A percentile compares a stretch with the other conserved stretches of the same genome.
These are phyloP conservation scores for Echites panduratus DNA, from an alignment of 257 asterid genomes.

Conservation along the genomic window DNA sequence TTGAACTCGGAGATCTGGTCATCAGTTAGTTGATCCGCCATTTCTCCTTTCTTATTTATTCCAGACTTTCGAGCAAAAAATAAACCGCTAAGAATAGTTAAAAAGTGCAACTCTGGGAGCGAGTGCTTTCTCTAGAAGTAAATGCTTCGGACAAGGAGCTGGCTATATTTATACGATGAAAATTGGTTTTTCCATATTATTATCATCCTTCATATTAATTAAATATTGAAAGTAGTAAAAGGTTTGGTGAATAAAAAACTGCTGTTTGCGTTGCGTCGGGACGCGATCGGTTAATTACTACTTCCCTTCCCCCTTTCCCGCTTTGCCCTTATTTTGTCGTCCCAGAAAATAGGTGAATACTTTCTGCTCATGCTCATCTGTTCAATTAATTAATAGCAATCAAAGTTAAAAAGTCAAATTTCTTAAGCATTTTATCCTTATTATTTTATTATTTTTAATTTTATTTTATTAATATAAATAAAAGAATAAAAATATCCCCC, in stretches of 20 bases:
- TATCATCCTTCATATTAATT: background rate
- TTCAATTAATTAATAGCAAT: no score
- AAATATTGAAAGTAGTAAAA: background rate
- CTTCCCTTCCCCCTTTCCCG: conserved; percentile 5
- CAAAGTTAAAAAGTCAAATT: no score
- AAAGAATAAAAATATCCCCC: no score
- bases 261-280: background rate
- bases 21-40: conserved; percentile 12
- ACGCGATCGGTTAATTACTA: conserved; percentile 3
- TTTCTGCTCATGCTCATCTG: background rate
- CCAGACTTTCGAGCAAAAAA: background rate
- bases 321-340: background rate
- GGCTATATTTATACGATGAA: background rate
- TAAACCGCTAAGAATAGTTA: background rate
- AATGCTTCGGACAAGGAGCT: background rate
- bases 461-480: no score
- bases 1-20: conserved; percentile 16
- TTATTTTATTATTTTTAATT: no score
- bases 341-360: background rate
- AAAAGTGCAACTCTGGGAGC: background rate
- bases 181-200: background rate
- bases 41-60: background rate
- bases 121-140: background rate
- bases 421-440: no score
- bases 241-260: background rate